phyloP scores from a whole-genome alignment of 2,329 filamentous ascomycete genomes.

The Penicillium nordicum region DNA sequence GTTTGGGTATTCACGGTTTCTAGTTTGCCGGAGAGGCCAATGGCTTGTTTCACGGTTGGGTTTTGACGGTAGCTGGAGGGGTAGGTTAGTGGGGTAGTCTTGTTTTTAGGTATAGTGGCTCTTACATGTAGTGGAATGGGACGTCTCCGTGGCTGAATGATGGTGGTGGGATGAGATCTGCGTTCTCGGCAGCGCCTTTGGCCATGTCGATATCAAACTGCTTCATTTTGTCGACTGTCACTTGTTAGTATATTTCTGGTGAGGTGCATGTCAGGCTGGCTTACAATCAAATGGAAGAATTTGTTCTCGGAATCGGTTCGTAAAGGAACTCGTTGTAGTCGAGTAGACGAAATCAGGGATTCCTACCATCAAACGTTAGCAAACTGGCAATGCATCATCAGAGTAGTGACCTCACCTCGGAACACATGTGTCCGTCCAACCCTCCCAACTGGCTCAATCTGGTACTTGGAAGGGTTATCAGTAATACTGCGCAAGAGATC shows the following conservation, averaged over 20 bases:
- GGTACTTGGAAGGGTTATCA: constrained; percentile 67
- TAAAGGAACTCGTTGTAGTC: constrained; percentile 64
- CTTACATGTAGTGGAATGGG: constrained; percentile 62
- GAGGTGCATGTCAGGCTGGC: constrained; percentile 11
- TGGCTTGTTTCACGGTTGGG: constrained; percentile 64
- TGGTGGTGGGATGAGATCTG: constrained; percentile 75
- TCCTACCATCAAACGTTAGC: constrained; percentile 38
- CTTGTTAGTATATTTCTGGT: neutral
- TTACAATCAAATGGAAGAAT: constrained; percentile 69
- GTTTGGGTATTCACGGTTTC: constrained; percentile 56
- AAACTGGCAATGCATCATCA: neutral
- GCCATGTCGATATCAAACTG: constrained; percentile 65
- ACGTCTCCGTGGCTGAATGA: constrained; percentile 71
- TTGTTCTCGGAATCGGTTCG: constrained; percentile 66
- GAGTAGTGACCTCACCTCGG: constrained; percentile 52
- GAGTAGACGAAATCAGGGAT: constrained; percentile 86
- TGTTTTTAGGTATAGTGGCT: neutral
- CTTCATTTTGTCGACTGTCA: constrained; percentile 55
- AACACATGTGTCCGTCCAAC: constrained; percentile 83
- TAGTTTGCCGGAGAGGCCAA: constrained; percentile 58
- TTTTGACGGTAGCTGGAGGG: constrained; percentile 74
- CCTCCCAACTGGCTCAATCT: constrained; percentile 66
- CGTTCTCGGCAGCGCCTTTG: constrained; percentile 56
- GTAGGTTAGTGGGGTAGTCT: constrained; percentile 17
- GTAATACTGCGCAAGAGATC: constrained; percentile 51